Base-by-base conservation (phyloP, 345 rosid genomes). In the Brassica nigra region DNA sequence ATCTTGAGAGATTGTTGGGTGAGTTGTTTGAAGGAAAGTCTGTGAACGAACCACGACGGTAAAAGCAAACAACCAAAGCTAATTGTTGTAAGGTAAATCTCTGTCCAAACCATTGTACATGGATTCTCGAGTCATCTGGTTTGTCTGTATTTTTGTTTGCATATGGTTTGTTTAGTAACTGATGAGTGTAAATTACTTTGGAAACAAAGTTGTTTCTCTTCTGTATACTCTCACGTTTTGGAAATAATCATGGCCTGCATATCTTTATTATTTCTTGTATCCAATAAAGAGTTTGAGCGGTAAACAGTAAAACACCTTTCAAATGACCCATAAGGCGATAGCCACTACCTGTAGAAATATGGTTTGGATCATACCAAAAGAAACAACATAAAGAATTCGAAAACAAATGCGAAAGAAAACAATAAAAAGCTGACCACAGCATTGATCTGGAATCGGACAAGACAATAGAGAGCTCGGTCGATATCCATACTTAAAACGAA, bases 1-100 rank as follows among this genome's bases (percentile, higher is more conserved):
- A 96, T 85, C 94, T 96, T 30, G 98, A 96, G 42, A 89, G 90
- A 62, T 90, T 93, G 95, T 62, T 96, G 85, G 92, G 95, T 11
- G 98, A 96, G 77, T 96, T 96, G 82, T 96, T 96, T 28, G 99
- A 96, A 81, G 97, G 97, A 68, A 93, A 89, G 87, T 89, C 86
- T 42, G 70, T 81, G 79, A 90, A 78, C 65, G 97, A 95, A 74
- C 87, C 89, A 8, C 88, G 84, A 81, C 87, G 98, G 30, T 91
- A 88, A 85, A 70, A 4, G 7, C 33, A 7, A 15, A 49, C 20
- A 68, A 42, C 58, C 29, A 15, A 59, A 47, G 9, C 28, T 69
- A 36, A 67, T 47, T 62, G 23, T 34, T 74, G 79, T 36, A 54
- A 12, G 76, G 79, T 57, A 29, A 34, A 59, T 59, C 8, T 37